Base-by-base conservation (phyloP, 2,329 filamentous ascomycete genomes). In the Thelonectria rubi region DNA sequence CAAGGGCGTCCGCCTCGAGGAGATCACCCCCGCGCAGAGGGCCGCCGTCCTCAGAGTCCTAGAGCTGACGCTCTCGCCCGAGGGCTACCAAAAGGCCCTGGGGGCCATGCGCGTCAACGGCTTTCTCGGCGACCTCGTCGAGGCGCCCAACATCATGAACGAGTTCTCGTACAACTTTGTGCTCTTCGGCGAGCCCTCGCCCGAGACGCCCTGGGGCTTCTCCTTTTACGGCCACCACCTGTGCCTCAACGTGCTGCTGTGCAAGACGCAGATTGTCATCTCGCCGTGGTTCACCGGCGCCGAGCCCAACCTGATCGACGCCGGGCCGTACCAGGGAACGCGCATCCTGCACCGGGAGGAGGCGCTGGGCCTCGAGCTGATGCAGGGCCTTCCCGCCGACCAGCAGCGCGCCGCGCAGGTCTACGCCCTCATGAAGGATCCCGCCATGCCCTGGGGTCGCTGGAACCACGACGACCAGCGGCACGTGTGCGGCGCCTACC, bases 381-480 rank as follows among this genome's bases (percentile, higher is more conserved):
- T 93, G 90, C 89, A 91, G 71, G 83, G 80, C 24, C 79, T 92
- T 0, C 68, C 77, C 0, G 60, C 75, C 0, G 79, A 80, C 2
- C 66, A 81, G 17, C 84, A 88, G 69, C 42, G 71, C 0, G 71
- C 74, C 2, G 87, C 88, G 0, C 86, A 86, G 61, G 78, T 86
- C 0, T 93, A 85, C 73, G 81, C 82, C 55, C 66, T 80, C 0
- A 81, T 93, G 77, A 80, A 83, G 21, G 90, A 92, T 59, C 84
- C 86, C 0, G 81, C 77, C 0, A 92, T 93, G 90, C 86, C 84
- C 3, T 77, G 78, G 12, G 88, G 88, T 10, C 83, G 91, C 8
- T 94, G 91, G 91, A 94, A 94, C 73, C 88, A 88, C 66, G 90
- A 93, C 70, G 91, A 94, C 73, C 90, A 94, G 78, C 83, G 91